Conservation (phyloP, 352 stramenopile genomes). For the Pythium aristosporum region DNA sequence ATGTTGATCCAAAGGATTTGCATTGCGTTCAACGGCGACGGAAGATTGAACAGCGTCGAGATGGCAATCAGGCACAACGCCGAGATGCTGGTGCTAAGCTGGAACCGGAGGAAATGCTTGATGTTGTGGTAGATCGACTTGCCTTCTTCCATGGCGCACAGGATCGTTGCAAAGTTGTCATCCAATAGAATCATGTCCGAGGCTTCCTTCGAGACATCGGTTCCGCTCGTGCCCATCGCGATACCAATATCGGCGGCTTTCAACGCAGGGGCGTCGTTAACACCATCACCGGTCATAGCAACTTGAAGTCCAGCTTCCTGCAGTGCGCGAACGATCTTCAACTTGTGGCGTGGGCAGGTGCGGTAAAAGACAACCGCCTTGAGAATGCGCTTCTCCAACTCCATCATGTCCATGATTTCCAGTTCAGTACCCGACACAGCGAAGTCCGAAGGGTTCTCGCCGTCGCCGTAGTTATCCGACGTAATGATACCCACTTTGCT, state of each 20-base stretch:
- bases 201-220: constrained; percentile 97
- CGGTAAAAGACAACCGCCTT: constrained; percentile 95
- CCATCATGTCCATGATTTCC: constrained; percentile 87
- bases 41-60: constrained; percentile 61
- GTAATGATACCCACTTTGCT: constrained; percentile 92
- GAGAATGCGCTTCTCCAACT: constrained; percentile 80
- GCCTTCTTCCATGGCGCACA: constrained; percentile 94
- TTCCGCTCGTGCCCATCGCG: constrained; percentile 97
- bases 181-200: constrained; percentile 98
- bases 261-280: constrained; percentile 98
- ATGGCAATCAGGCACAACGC: constrained; percentile 85
- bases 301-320: constrained; percentile 87
- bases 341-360: constrained; percentile 94
- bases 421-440: constrained; percentile 88
- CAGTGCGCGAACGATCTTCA: constrained; percentile 94
- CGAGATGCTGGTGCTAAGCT: constrained; percentile 95
- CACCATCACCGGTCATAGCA: constrained; percentile 99
- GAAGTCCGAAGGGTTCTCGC: constrained; percentile 36
- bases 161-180: constrained; percentile 96
- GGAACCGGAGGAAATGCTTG: constrained; percentile 96
- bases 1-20: constrained; percentile 98
- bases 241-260: constrained; percentile 97
- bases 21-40: constrained; percentile 91
- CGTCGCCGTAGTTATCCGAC: constrained; percentile 45
- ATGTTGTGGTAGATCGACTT: constrained; percentile 97